A percentile compares a stretch with the other conserved stretches of the same genome.
Evolutionary conservation across 768 basidiomycete species (phyloP).

Genomic region (Mycena amicta): DNA sequence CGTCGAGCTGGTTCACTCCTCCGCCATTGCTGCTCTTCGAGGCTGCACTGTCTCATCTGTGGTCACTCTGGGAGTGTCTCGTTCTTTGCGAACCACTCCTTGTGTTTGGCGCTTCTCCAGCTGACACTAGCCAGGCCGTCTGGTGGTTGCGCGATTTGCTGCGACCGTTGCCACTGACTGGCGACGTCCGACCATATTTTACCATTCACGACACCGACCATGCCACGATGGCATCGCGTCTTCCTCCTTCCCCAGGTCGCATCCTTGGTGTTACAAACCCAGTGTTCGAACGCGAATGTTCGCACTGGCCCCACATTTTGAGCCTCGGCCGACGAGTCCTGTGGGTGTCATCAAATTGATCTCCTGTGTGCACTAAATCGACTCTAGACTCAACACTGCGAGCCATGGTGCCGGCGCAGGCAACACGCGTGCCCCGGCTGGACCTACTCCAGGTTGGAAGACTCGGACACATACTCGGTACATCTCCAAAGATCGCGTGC

Average conservation of each 20-base stretch:
- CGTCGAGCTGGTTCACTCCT: slow-evolving; percentile 58
- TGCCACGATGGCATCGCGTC: slow-evolving; percentile 71
- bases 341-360: slow-evolving; percentile 32
- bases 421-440: slow-evolving; percentile 36
- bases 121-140: slow-evolving; percentile 82
- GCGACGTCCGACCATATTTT: slow-evolving; percentile 91
- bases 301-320: slow-evolving; percentile 85
- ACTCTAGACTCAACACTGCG: slow-evolving; percentile 21
- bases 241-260: slow-evolving; percentile 76
- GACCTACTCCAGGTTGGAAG: slow-evolving; percentile 74
- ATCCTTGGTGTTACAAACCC: slow-evolving; percentile 89
- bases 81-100: slow-evolving; percentile 89
- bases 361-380: slow-evolving; percentile 7
- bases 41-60: slow-evolving; percentile 64
- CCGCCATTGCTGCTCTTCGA: slow-evolving; percentile 65
- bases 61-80: slow-evolving; percentile 94
- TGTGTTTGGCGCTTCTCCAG: slow-evolving; percentile 77
- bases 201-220: slow-evolving; percentile 96
- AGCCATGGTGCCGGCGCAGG: slow-evolving; percentile 19
- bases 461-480: slow-evolving; percentile 80
- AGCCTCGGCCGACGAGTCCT: slow-evolving; percentile 58
- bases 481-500: slow-evolving; percentile 77
- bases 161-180: slow-evolving; percentile 81
- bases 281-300: slow-evolving; percentile 75
- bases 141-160: slow-evolving; percentile 92